Evolutionary conservation across 495 filamentous ascomycete species (phyloP).

Genomic region (Usnea hakonensis): DNA sequence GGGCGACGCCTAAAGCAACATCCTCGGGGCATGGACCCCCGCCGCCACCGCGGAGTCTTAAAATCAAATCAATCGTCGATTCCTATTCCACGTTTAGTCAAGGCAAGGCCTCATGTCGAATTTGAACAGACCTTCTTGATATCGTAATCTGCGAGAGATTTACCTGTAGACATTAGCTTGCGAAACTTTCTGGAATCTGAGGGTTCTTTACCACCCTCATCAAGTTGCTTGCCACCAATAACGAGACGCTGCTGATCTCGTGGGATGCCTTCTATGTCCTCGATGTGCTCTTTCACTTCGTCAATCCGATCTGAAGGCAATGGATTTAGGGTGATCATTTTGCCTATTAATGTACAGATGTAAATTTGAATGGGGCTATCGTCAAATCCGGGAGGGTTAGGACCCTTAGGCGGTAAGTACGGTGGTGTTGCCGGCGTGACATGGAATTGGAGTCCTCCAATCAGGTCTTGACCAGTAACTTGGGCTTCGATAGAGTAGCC

Average conservation of each 20-base stretch:
- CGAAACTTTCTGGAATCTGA: too few relatives aligned
- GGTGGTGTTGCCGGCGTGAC: constrained; percentile 30
- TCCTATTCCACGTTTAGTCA: neutral
- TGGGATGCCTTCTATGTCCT: constrained; percentile 25
- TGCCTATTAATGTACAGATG: constrained; percentile 28
- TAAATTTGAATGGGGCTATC: constrained; percentile 1
- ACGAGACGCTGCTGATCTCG: constrained; percentile 23
- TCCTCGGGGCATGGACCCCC: neutral
- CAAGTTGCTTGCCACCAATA: constrained; percentile 7
- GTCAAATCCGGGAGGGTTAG: neutral
- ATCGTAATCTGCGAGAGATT: neutral
- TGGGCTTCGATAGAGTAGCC: constrained; percentile 46
- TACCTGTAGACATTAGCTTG: neutral
- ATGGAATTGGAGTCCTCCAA: constrained; percentile 42
- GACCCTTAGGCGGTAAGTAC: neutral
- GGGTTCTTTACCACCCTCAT: too few relatives aligned
- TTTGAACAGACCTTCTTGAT: constrained; percentile 4
- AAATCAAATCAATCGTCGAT: constrained; percentile 4
- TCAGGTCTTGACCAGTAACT: constrained; percentile 35
- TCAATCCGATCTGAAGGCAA: constrained; percentile 16
- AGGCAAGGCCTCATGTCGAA: too few relatives aligned
- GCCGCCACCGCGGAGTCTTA: constrained; percentile 15
- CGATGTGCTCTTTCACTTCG: constrained; percentile 25
- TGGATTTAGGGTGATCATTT: constrained; percentile 14
- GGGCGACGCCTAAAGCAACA: constrained; percentile 8